Conservation (phyloP, 768 basidiomycete species). For the Collybia nuda region DNA sequence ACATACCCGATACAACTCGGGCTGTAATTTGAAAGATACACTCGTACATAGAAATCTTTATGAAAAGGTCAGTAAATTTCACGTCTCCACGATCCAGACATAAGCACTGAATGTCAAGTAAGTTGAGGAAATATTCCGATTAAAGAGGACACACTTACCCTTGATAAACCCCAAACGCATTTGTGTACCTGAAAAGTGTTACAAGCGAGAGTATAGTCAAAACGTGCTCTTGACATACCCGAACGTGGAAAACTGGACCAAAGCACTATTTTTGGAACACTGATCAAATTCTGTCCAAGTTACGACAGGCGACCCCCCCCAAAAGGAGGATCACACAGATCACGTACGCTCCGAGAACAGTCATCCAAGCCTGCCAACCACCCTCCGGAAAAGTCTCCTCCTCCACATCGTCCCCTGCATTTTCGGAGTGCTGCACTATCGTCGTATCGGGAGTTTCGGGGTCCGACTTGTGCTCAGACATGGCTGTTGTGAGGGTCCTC, state of each 20-base stretch:
- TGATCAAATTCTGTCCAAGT: background rate
- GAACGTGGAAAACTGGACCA: constrained; percentile 19
- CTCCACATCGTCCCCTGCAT: background rate
- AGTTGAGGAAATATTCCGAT: too few relatives aligned
- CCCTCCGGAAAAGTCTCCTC: constrained; percentile 14
- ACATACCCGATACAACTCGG: constrained; percentile 21
- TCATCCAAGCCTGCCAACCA: constrained; percentile 15
- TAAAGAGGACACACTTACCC: constrained; percentile 9
- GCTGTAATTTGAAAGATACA: constrained; percentile 17
- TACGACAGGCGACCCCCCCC: background rate
- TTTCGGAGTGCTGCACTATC: background rate
- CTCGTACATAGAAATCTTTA: constrained; percentile 24
- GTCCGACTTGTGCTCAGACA: background rate
- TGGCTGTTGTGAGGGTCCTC: too few relatives aligned
- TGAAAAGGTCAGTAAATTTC: background rate
- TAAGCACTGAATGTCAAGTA: too few relatives aligned
- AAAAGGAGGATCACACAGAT: background rate
- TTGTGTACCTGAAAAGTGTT: constrained; percentile 17
- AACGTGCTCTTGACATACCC: constrained; percentile 13
- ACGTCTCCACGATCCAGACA: background rate
- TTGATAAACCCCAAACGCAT: constrained; percentile 26
- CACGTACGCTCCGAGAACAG: constrained; percentile 16
- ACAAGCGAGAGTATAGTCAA: background rate
- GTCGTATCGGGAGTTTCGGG: background rate
- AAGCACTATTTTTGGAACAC: constrained; percentile 4